phyloP scores from a whole-genome alignment of 768 basidiomycete species.

The Amanita jacksonii region DNA sequence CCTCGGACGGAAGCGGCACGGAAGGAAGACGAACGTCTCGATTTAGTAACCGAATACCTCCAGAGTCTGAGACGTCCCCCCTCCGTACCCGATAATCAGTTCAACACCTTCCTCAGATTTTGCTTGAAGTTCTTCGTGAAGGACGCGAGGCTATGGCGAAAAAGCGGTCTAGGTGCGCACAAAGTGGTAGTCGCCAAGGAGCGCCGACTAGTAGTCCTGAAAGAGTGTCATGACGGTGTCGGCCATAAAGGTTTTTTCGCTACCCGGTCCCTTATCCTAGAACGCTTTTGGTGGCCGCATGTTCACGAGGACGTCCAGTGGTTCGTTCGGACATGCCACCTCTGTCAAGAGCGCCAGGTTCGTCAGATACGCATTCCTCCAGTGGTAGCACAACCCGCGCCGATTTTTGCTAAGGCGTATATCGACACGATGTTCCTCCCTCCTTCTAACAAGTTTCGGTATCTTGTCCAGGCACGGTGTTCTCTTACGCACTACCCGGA shows the following conservation, averaged over 20 bases:
- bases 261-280: constrained; percentile 9
- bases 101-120: constrained; percentile 2
- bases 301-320: constrained; percentile 16
- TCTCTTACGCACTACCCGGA: constrained; percentile 25
- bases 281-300: constrained; percentile 23
- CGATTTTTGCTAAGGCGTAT: constrained; percentile 26
- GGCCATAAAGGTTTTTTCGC: constrained; percentile 19
- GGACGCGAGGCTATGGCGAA: constrained; percentile 12
- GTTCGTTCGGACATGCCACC: constrained; percentile 17
- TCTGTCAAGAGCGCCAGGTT: constrained; percentile 15
- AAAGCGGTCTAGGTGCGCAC: constrained; percentile 5
- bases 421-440: constrained; percentile 34
- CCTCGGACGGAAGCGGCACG: too few relatives aligned
- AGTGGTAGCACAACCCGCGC: constrained; percentile 15
- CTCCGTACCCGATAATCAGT: too few relatives aligned
- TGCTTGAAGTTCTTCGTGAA: constrained; percentile 10
- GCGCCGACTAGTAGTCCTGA: too few relatives aligned
- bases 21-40: too few relatives aligned
- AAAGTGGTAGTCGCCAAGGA: constrained; percentile 15
- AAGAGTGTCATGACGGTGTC: constrained; percentile 11
- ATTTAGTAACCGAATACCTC: too few relatives aligned
- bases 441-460: constrained; percentile 19
- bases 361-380: constrained; percentile 10
- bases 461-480: constrained; percentile 28
- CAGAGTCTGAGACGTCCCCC: too few relatives aligned